Conservation (phyloP, 345 rosid genomes). For the Rhizophora mangle region DNA sequence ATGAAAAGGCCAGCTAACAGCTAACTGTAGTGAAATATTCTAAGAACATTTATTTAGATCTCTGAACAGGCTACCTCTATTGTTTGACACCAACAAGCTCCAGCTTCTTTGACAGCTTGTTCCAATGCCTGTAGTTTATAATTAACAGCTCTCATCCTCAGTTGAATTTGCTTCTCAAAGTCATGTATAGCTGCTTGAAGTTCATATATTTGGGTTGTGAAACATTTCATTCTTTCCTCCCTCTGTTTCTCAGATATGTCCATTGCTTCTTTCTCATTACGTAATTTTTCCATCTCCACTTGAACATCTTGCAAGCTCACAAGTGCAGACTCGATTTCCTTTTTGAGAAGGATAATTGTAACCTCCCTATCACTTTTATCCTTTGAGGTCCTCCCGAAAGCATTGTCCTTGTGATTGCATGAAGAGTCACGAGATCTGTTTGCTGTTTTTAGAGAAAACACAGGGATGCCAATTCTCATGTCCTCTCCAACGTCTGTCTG, state of each 20-base stretch:
- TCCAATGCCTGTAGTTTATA: slow-evolving; percentile 46
- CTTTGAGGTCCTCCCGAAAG: slow-evolving; percentile 23
- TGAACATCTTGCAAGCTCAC: slow-evolving; percentile 66
- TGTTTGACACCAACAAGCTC: slow-evolving; percentile 39
- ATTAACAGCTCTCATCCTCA: slow-evolving; percentile 41
- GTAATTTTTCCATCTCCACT: slow-evolving; percentile 59
- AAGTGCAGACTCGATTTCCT: slow-evolving; percentile 76
- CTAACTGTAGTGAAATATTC: neutral
- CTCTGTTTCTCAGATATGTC: slow-evolving; percentile 49
- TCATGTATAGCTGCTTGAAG: slow-evolving; percentile 44
- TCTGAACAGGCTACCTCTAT: slow-evolving; percentile 44
- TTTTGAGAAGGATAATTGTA: slow-evolving; percentile 58
- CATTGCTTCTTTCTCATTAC: slow-evolving; percentile 59
- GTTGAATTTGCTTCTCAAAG: slow-evolving; percentile 51
- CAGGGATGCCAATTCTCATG: slow-evolving; percentile 25
- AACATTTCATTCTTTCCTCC: slow-evolving; percentile 44
- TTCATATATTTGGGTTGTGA: slow-evolving; percentile 42
- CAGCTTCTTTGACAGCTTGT: slow-evolving; percentile 38
- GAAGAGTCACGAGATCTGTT: slow-evolving; percentile 16
- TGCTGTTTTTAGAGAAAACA: slow-evolving; percentile 30
- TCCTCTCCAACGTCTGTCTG: slow-evolving; percentile 45
- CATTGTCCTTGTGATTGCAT: slow-evolving; percentile 22
- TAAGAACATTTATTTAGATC: neutral
- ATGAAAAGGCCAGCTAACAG: neutral
- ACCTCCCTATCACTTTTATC: slow-evolving; percentile 43